These are phyloP conservation scores for Amniculicola lignicola DNA, from an alignment of 495 filamentous ascomycete genomes.

Conservation along the genomic window DNA sequence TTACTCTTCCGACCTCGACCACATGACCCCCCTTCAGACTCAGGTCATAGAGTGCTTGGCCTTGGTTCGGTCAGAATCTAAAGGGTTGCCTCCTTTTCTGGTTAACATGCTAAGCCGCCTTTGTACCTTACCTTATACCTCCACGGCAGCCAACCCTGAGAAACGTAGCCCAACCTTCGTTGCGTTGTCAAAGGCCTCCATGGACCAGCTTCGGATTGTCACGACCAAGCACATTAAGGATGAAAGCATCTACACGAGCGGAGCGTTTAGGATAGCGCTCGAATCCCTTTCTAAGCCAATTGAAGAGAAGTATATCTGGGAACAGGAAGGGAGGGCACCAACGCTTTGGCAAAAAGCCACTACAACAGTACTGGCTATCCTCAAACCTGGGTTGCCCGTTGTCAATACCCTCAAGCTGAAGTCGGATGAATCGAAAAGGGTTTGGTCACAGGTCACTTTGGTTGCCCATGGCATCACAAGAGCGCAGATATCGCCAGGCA, in stretches of 20 bases:
- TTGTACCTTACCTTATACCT: conserved; percentile 61
- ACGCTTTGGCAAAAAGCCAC: conserved; percentile 79
- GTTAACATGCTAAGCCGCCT: conserved; percentile 67
- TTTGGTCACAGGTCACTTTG: conserved; percentile 59
- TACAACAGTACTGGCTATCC: conserved; percentile 61
- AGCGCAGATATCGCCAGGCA: conserved; percentile 51
- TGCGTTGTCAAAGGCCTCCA: conserved; percentile 77
- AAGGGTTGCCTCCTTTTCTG: conserved; percentile 63
- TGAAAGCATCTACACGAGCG: conserved; percentile 23
- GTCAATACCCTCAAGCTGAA: conserved; percentile 38
- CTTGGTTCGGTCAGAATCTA: conserved; percentile 64
- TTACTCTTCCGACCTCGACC: conserved; percentile 83
- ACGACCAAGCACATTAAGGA: conserved; percentile 41
- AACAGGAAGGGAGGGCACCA: conserved; percentile 52
- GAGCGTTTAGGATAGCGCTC: conserved; percentile 53
- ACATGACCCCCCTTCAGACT: conserved; percentile 72
- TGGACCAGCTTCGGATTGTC: conserved; percentile 64
- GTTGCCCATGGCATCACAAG: conserved; percentile 59
- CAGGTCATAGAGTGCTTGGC: conserved; percentile 70
- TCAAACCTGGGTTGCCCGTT: conserved; percentile 59
- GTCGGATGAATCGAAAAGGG: conserved; percentile 42
- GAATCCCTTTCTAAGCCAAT: conserved; percentile 66
- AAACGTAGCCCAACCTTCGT: conserved; percentile 64
- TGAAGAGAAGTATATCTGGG: conserved; percentile 68
- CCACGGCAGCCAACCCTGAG: neutral